Base-by-base conservation (phyloP, 306 rosid genomes). In the Quercus berberidifolia region DNA sequence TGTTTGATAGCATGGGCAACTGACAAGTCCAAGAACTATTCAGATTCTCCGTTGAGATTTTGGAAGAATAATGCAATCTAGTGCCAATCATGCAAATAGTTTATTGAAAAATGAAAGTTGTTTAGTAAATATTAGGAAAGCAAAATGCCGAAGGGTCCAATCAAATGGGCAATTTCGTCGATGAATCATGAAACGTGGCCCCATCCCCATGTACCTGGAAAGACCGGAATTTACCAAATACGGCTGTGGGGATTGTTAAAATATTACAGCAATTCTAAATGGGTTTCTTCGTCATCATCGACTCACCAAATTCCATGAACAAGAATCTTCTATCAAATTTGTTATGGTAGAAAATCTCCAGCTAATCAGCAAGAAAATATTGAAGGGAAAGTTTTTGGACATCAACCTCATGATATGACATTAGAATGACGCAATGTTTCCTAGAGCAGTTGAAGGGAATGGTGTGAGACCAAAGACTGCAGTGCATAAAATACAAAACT, bases 211-310 rank as follows among this genome's bases (percentile, higher is more conserved):
- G 60, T 38, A 17, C 52, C 43, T 73, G 17, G 71, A 80, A 76
- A 52, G 18, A 58, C 77, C 77, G 43, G 82, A 60, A 30, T 21
- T 33, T 60, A 25, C 49, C 56, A 52, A 52, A 68, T 84, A 51
- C 12, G 18, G 76, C 67, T 35, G 19, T 71, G 35, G 23, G 55
- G 18, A 41, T 74, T 26, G 68, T 19, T 9, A 21, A 26, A 74
- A 28, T 28, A 55, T 41, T 46, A 63, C 18, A 31, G 5, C 20
- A 51, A 35, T 38, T 11, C 43, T 10, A 14, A 38, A 55, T 81
- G 88, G 83, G 71, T 74, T 76, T 26, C 84, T 84, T 84, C 79
- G 88, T 82, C 88, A 87, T 70, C 86, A 46, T 19, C 81, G 82
- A 79, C 88, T 77, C 63, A 10, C 74, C 33, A 78, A 67, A 46